Percentiles rank a stretch among this genome's conserved stretches.
Conservation (phyloP, 2,329 filamentous ascomycete species). For the Metarhizium album region DNA sequence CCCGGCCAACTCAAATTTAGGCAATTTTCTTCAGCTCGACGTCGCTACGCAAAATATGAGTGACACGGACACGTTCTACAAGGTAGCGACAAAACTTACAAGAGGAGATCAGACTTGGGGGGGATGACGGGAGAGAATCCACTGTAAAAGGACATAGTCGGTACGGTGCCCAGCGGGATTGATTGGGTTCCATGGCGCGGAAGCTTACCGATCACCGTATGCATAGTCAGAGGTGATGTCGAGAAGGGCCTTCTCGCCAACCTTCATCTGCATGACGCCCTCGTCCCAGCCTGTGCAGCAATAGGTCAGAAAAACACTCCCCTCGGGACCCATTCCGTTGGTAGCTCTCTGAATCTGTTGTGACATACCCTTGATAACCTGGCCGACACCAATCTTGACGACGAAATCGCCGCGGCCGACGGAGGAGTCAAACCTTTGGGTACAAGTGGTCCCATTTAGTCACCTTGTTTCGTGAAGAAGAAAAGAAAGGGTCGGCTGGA, state of each 20-base stretch:
- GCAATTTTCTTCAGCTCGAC: slow-evolving; percentile 7
- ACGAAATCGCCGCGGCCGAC: slow-evolving; percentile 66
- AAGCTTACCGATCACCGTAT: slow-evolving; percentile 29
- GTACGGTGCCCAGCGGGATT: not conserved
- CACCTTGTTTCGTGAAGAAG: not conserved
- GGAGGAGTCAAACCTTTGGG: slow-evolving; percentile 72
- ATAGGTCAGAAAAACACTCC: not conserved
- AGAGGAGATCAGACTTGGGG: slow-evolving; percentile 50
- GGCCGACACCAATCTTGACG: slow-evolving; percentile 67
- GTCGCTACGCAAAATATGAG: slow-evolving; percentile 4
- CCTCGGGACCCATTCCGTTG: not conserved
- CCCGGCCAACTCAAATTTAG: not conserved
- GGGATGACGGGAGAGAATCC: slow-evolving; percentile 75
- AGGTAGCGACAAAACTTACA: not conserved
- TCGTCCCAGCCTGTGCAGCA: slow-evolving; percentile 62
- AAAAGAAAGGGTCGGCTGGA: slow-evolving; percentile 8
- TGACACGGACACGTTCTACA: not conserved
- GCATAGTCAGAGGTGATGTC: slow-evolving; percentile 49
- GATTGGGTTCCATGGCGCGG: slow-evolving; percentile 20
- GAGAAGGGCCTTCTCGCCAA: slow-evolving; percentile 82
- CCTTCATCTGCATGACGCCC: slow-evolving; percentile 73
- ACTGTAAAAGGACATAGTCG: slow-evolving; percentile 29
- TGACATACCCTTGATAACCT: slow-evolving; percentile 69
- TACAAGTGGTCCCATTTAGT: slow-evolving; percentile 24
- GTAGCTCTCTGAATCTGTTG: slow-evolving; percentile 10